These are phyloP conservation scores for Flaveria robusta DNA, from an alignment of 129 eudicot genomes.

Conservation along the genomic window DNA sequence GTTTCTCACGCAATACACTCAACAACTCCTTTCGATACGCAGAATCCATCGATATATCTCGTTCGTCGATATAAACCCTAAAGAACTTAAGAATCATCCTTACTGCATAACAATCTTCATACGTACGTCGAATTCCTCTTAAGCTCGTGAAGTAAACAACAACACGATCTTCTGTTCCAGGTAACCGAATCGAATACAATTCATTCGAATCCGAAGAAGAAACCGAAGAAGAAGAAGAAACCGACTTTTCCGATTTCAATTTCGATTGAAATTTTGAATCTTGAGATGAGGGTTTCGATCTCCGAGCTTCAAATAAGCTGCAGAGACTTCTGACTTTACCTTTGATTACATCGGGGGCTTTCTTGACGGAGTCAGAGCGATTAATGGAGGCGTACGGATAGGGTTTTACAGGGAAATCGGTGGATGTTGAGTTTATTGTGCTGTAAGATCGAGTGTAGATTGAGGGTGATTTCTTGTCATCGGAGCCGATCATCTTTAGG, in stretches of 20 bases:
- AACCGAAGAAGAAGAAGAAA: constrained; percentile 4
- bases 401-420: constrained; percentile 50
- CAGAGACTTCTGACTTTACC: constrained; percentile 68
- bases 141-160: constrained; percentile 88
- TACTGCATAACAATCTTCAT: constrained; percentile 74
- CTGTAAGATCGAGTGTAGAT: constrained; percentile 58
- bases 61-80: constrained; percentile 67
- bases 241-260: constrained; percentile 36
- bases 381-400: constrained; percentile 35
- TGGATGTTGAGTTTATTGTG: constrained; percentile 45
- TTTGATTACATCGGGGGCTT: constrained; percentile 44
- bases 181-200: constrained; percentile 39
- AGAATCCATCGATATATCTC: constrained; percentile 84
- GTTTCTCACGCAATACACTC: constrained; percentile 51
- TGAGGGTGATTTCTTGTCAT: constrained; percentile 32
- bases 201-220: constrained; percentile 19
- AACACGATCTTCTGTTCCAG: constrained; percentile 83
- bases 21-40: constrained; percentile 67
- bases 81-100: constrained; percentile 71
- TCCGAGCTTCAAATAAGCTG: constrained; percentile 63
- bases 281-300: constrained; percentile 20
- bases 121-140: constrained; percentile 78
- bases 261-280: constrained; percentile 22
- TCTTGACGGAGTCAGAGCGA: constrained; percentile 57
- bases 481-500: constrained; percentile 30